Base-by-base conservation (phyloP, 352 stramenopile genomes). In the Phytophthora megakarya region DNA sequence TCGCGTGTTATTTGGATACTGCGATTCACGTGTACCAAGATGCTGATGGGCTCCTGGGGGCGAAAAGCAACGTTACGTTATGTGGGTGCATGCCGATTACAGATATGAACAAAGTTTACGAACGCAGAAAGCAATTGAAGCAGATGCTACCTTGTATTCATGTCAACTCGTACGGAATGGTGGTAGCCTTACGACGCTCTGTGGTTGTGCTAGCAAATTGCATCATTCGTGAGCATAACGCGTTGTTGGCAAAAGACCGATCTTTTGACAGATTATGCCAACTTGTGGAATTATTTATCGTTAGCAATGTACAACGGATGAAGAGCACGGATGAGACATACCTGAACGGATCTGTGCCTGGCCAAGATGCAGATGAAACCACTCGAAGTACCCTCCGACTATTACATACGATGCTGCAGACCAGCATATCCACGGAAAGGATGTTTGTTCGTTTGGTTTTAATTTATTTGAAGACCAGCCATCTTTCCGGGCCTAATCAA, bases 11-110 rank as follows among this genome's bases (percentile, higher is more conserved):
- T 50, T 49, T 88, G 18, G 68, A 83, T 56, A 88, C 81, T 13
- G 76, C 75, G 13, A 86, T 86, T 26, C 81, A 90, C 38, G 65
- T 88, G 23, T 88, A 86, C 50, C 81, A 88, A 61, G 70, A 87
- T 26, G 67, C 80, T 1, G 79, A 88, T 48, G 80, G 79, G 22
- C 72, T 68, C 4, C 67, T 88, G 13, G 72, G 78, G 12, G 38
- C 70, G 4, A 82, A 71, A 39, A 75, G 30, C 25, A 63, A 51
- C 23, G 40, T 63, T 5, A 64, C 46, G 40, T 53, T 89, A 1
- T 89, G 80, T 47, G 80, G 80, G 3, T 89, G 80, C 49, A 76
- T 80, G 44, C 66, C 70, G 3, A 73, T 74, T 44, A 54, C 55
- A 22, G 60, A 83, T 21, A 18, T 44, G 16, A 52, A 44, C 9